phyloP scores from a whole-genome alignment of 2,329 filamentous ascomycete genomes.

The Neonectria ditissima region DNA sequence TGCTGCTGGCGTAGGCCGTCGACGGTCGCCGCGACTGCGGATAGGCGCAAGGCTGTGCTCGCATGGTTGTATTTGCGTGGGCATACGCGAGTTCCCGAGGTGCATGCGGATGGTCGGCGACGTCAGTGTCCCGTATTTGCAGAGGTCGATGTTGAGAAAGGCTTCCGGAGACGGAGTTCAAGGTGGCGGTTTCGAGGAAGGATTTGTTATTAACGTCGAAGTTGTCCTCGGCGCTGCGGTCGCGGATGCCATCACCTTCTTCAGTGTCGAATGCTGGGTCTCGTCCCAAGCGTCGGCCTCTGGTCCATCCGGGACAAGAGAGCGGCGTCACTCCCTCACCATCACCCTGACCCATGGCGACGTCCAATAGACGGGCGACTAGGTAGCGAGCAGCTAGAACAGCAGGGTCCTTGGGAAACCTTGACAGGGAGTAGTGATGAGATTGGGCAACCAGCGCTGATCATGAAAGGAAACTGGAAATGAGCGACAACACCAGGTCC shows the following conservation, averaged over 20 bases:
- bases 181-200: conserved; percentile 46
- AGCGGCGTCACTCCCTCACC: conserved; percentile 37
- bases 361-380: conserved; percentile 32
- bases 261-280: conserved; percentile 32
- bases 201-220: conserved; percentile 40
- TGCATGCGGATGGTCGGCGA: conserved; percentile 31
- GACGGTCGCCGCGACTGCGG: conserved; percentile 32
- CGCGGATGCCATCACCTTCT: conserved; percentile 30
- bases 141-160: conserved; percentile 31
- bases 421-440: conserved; percentile 42
- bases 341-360: conserved; percentile 44
- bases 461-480: conserved; percentile 44
- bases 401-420: conserved; percentile 37
- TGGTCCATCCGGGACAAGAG: conserved; percentile 38
- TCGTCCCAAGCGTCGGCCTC: conserved; percentile 32
- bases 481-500: conserved; percentile 41
- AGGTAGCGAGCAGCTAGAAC: conserved; percentile 28
- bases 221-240: conserved; percentile 31
- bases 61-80: conserved; percentile 31
- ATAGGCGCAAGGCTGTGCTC: conserved; percentile 32
- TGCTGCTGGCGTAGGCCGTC: conserved; percentile 28
- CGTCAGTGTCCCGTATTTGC: conserved; percentile 16
- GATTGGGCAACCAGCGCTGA: conserved; percentile 39
- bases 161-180: conserved; percentile 39
- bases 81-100: conserved; percentile 36